These are phyloP conservation scores for Pythium inflatum DNA, from an alignment of 352 stramenopile genomes.

Conservation along the genomic window DNA sequence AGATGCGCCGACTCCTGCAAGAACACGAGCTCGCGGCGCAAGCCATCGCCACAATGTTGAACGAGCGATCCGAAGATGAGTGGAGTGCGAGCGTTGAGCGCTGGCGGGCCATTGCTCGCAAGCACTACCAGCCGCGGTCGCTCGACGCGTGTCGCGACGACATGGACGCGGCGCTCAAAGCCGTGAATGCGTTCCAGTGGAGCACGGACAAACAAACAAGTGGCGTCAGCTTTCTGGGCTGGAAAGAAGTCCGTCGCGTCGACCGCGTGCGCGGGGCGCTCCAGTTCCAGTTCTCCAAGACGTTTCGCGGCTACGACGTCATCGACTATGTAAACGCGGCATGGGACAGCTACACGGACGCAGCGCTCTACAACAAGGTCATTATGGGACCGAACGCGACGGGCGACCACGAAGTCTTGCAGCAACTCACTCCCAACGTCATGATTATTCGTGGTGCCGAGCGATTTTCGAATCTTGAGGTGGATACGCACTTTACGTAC, in stretches of 20 bases:
- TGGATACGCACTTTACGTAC: no score
- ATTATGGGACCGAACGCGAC: no score
- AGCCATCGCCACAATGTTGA: neutral
- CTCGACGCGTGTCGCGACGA: neutral
- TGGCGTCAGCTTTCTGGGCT: constrained; percentile 13
- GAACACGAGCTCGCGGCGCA: neutral
- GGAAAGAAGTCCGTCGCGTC: constrained; percentile 2
- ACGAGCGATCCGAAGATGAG: neutral
- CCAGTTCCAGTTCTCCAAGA: no score
- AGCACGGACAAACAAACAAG: neutral
- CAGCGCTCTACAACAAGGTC: no score
- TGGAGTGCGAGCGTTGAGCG: neutral
- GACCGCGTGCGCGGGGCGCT: neutral
- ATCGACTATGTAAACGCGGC: no score
- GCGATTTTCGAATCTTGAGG: no score
- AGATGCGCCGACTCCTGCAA: neutral
- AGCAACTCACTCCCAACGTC: no score
- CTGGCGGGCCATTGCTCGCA: neutral
- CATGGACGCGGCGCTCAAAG: constrained; percentile 3
- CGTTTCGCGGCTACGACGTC: no score
- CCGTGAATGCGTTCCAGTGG: neutral
- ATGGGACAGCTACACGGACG: no score
- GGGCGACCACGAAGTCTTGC: no score
- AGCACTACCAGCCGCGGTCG: neutral
- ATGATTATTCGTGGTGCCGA: no score